phyloP scores from a whole-genome alignment of 805 yeast genomes.

The Metschnikowia shivogae region DNA sequence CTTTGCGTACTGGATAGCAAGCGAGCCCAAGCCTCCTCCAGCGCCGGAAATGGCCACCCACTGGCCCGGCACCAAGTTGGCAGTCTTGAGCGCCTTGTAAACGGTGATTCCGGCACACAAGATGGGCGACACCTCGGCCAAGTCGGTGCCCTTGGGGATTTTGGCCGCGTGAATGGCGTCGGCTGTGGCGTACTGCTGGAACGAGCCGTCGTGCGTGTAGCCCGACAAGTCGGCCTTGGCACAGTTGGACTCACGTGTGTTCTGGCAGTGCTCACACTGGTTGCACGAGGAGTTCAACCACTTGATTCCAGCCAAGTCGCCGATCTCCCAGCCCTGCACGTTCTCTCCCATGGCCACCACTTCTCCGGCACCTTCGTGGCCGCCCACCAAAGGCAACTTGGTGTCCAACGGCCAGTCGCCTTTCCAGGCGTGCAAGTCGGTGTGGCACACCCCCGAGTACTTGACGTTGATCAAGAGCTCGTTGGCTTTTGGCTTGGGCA shows the following conservation, averaged over 20 bases:
- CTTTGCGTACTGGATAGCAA: constrained; percentile 69
- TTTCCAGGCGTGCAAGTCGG: constrained; percentile 90
- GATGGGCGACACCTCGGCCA: constrained; percentile 75
- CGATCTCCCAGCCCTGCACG: constrained; percentile 68
- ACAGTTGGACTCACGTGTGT: constrained; percentile 68
- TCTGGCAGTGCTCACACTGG: constrained; percentile 70
- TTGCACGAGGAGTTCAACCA: constrained; percentile 80
- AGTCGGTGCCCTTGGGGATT: constrained; percentile 69
- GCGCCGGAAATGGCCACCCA: constrained; percentile 80
- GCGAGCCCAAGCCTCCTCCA: constrained; percentile 74
- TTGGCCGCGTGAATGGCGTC: constrained; percentile 84
- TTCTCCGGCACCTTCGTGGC: constrained; percentile 87
- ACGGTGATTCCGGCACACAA: constrained; percentile 91
- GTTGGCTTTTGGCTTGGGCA: constrained; percentile 72
- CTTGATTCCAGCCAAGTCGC: constrained; percentile 80
- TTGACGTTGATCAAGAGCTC: constrained; percentile 77
- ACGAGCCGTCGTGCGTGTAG: constrained; percentile 85
- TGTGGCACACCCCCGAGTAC: constrained; percentile 92
- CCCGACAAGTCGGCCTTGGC: constrained; percentile 63
- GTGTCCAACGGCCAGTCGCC: constrained; percentile 87
- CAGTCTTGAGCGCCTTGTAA: constrained; percentile 83
- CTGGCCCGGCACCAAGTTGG: constrained; percentile 63
- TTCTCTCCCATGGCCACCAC: constrained; percentile 73
- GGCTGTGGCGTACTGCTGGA: constrained; percentile 88
- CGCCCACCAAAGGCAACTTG: constrained; percentile 76